These are phyloP conservation scores for Mucor piriformis DNA, from an alignment of 371 early-diverging fungal species.

Conservation along the genomic window DNA sequence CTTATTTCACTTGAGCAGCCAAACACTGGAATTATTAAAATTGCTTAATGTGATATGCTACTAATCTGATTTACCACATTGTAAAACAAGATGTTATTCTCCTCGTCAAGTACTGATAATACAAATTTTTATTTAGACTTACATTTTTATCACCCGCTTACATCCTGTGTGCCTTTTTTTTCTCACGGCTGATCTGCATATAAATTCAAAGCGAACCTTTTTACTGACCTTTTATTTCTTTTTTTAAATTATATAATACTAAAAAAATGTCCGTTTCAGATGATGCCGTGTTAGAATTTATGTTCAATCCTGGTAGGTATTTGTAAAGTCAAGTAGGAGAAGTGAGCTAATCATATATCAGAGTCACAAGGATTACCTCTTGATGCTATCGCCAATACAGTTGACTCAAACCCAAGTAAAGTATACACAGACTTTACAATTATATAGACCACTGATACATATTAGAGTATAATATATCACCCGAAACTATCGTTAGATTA, in stretches of 20 bases:
- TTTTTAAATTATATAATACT: background rate
- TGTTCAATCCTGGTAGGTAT: slow-evolving; percentile 48
- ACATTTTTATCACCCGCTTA: background rate
- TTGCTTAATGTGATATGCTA: no score
- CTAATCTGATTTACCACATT: no score
- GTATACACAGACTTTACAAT: no score
- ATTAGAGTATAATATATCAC: slow-evolving; percentile 33
- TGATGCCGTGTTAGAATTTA: slow-evolving; percentile 49
- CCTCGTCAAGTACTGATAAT: no score
- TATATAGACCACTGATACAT: no score
- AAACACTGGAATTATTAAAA: no score
- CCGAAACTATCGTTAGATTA: slow-evolving; percentile 34
- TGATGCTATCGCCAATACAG: slow-evolving; percentile 30
- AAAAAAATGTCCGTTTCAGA: slow-evolving; percentile 29
- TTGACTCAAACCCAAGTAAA: slow-evolving; percentile 36
- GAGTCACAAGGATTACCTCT: slow-evolving; percentile 46
- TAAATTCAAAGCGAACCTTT: background rate
- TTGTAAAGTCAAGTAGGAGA: background rate
- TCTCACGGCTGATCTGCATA: background rate
- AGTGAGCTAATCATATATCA: background rate
- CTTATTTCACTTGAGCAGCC: no score
- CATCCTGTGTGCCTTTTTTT: slow-evolving; percentile 1
- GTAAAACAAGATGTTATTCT: no score
- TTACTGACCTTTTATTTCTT: slow-evolving; percentile 3
- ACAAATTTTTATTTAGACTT: no score